Base-by-base conservation (phyloP, 164 flowering plant species). In the Aristolochia californica region DNA sequence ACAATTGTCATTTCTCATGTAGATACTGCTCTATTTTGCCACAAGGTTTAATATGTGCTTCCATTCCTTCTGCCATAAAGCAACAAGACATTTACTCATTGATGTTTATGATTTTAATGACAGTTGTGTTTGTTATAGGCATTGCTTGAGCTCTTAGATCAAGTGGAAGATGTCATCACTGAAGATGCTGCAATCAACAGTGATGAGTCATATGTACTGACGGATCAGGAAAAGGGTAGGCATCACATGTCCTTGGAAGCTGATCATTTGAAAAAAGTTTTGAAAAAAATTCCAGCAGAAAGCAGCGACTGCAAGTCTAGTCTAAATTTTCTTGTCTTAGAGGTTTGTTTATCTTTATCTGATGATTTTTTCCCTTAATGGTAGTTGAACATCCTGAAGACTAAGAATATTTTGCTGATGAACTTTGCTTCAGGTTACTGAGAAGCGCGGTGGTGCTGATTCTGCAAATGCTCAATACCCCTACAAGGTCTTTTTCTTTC, bases 161-260 rank as follows among this genome's bases (percentile, higher is more conserved):
- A 93, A 80, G 97, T 93, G 38, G 95, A 83, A 71, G 89, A 84
- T 83, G 99, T 72, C 60, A 84, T 93, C 55, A 67, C 88, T 56
- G 83, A 77, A 66, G 94, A 87, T 53, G 84, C 75, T 43, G 61
- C 79, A 48, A 43, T 58, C 10, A 44, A 71, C 43, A 56, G 53
- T 56, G 74, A 69, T 8, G 66, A 55, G 57, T 15, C 49, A 34
- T 18, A 26, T 66, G 58, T 57, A 40, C 58, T 61, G 16, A 60
- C 66, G 61, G 48, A 30, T 47, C 60, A 67, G 44, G 70, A 58
- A 45, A 59, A 24, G 54, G 61, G 55, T 34, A 44, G 45, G 45
- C 56, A 30, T 43, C 63, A 48, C 20, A 60, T 49, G 30, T 25
- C 59, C 44, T 24, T 53, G 5, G 64, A 63, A 60, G 58, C 57